Conservation (phyloP, 257 asterid species). For the Capsicum baccatum region DNA sequence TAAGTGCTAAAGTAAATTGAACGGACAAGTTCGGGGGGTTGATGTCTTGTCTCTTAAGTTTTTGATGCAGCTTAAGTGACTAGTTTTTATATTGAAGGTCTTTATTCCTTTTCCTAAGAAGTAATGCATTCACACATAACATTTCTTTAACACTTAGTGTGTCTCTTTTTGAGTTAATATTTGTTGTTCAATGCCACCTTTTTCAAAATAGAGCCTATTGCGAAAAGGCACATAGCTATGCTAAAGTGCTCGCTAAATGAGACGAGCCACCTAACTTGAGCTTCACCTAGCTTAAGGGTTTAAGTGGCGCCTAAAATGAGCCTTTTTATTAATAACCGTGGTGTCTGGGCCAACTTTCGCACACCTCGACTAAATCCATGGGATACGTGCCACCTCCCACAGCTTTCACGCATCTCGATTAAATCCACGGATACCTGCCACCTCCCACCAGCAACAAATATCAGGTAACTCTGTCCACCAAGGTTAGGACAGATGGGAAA, state of each 20-base stretch:
- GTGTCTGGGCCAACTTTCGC: too few species aligned
- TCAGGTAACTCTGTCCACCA: too few species aligned
- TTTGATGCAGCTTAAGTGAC: conserved; percentile 12
- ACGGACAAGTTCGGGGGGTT: too few species aligned
- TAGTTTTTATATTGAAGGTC: conserved; percentile 19
- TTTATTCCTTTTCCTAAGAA: background rate
- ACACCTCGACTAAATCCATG: too few species aligned
- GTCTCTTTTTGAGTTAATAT: background rate
- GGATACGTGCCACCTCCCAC: too few species aligned
- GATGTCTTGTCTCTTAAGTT: background rate
- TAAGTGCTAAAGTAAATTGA: too few species aligned
- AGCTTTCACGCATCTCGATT: too few species aligned
- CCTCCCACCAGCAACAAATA: too few species aligned
- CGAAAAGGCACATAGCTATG: background rate
- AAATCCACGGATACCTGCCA: too few species aligned
- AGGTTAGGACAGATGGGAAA: too few species aligned
- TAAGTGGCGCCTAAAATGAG: background rate
- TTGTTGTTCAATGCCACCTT: conserved; percentile 10
- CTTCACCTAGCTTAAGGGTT: conserved; percentile 15
- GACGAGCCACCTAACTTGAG: background rate
- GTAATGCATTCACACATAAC: background rate
- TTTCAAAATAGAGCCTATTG: conserved; percentile 14
- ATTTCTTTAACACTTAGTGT: background rate
- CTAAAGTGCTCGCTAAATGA: background rate
- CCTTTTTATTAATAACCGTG: background rate